phyloP scores from a whole-genome alignment of 495 filamentous ascomycete species.

The Aspergillus heteromorphus region DNA sequence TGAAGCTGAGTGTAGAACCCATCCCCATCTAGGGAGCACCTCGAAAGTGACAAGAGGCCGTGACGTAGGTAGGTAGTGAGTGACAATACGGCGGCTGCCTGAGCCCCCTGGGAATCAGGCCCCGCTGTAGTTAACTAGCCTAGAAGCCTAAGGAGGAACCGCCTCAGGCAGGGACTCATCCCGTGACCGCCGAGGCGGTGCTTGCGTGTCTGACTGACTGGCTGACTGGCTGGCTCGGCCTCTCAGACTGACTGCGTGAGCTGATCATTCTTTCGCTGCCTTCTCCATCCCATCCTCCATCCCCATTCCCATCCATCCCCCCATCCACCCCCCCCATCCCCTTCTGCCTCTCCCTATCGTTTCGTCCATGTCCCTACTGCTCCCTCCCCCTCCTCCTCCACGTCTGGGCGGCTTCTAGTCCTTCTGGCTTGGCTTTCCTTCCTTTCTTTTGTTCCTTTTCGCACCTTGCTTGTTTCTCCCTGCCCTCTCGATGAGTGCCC shows the following conservation, averaged over 20 bases:
- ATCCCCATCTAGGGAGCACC: no score
- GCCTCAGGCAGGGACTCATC: slow-evolving; percentile 13
- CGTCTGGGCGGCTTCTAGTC: slow-evolving; percentile 2
- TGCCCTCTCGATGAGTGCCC: slow-evolving; percentile 36
- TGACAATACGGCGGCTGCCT: slow-evolving; percentile 1
- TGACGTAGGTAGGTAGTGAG: not conserved
- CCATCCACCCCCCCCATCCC: no score
- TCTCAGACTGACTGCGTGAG: not conserved
- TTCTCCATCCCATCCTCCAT: slow-evolving; percentile 1
- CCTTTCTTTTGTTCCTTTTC: slow-evolving; percentile 12
- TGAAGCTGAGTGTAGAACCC: no score
- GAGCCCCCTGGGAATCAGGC: not conserved
- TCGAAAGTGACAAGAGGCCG: not conserved
- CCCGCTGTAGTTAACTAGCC: no score
- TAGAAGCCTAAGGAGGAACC: no score
- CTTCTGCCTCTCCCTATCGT: not conserved
- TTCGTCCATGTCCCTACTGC: slow-evolving; percentile 12
- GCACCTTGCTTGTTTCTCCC: slow-evolving; percentile 11
- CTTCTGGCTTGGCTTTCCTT: not conserved
- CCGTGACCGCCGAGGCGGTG: slow-evolving; percentile 19
- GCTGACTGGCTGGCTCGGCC: not conserved
- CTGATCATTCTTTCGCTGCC: not conserved
- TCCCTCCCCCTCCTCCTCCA: slow-evolving; percentile 10
- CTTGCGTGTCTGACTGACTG: not conserved
- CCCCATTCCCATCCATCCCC: not conserved